These are phyloP conservation scores for Colletotrichum karsti DNA, from an alignment of 2,329 filamentous ascomycete species.

Conservation along the genomic window DNA sequence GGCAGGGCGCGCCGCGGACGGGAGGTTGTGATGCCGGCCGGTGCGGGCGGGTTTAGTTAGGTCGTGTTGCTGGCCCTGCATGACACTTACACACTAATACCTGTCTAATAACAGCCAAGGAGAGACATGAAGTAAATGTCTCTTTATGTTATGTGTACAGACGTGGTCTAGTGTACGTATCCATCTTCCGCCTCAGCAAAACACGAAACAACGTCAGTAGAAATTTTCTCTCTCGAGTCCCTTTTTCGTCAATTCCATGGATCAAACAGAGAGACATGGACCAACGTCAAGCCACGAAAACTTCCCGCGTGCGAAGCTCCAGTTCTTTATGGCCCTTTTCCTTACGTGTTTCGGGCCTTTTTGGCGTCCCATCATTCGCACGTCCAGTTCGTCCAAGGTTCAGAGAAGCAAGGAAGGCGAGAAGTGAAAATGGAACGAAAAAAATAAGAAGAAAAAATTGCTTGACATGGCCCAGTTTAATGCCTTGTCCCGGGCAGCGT, in stretches of 20 bases:
- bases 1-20: background rate
- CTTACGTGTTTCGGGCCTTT: conserved; percentile 25
- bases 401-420: background rate
- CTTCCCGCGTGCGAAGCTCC: conserved; percentile 7
- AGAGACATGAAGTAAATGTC: background rate
- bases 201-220: background rate
- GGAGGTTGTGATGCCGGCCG: background rate
- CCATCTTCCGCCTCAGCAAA: background rate
- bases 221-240: too few species aligned
- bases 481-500: conserved; percentile 27
- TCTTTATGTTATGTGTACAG: background rate
- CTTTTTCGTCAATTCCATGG: too few species aligned
- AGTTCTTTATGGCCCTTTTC: conserved; percentile 12
- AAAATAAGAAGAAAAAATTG: conserved; percentile 12
- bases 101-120: background rate
- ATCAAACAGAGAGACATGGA: too few species aligned
- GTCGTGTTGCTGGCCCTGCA: background rate
- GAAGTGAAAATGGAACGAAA: background rate
- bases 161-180: background rate
- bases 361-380: background rate
- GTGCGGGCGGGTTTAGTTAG: background rate
- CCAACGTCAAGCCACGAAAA: conserved; percentile 15
- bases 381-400: background rate
- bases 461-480: conserved; percentile 23
- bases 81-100: background rate